A percentile compares a stretch with the other conserved stretches of the same genome.
These are phyloP conservation scores for Tanacetum coccineum DNA, from an alignment of 129 eudicot species.

Conservation along the genomic window DNA sequence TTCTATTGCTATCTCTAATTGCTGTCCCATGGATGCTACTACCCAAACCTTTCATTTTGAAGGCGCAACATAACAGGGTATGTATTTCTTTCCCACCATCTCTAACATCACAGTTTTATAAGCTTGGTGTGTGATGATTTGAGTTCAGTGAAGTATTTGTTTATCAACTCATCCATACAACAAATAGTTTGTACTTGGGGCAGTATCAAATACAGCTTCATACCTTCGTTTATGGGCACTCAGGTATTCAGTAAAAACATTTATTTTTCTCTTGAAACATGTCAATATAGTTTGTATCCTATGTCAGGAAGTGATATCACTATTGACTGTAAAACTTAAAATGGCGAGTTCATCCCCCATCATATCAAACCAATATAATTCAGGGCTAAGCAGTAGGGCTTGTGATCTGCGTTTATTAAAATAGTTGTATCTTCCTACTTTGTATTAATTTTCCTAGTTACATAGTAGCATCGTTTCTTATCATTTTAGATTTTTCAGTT, in stretches of 20 bases:
- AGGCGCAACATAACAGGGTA: no score
- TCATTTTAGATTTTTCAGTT: not conserved
- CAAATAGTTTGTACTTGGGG: no score
- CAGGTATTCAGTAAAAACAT: slow-evolving; percentile 46
- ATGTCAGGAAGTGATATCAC: not conserved
- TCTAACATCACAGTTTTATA: no score
- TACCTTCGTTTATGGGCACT: slow-evolving; percentile 99
- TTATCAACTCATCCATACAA: no score
- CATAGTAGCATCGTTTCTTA: not conserved
- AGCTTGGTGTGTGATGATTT: no score
- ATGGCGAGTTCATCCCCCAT: not conserved
- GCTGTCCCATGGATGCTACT: no score
- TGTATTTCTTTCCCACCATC: no score
- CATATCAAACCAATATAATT: not conserved
- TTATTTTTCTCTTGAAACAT: not conserved
- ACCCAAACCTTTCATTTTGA: no score
- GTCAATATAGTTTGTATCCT: not conserved
- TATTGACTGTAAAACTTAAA: not conserved
- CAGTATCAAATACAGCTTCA: slow-evolving; percentile 97
- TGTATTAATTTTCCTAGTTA: not conserved
- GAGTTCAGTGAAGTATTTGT: no score
- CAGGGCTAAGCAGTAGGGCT: not conserved
- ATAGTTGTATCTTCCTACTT: not conserved
- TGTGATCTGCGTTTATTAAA: not conserved
- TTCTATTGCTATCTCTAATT: no score